A percentile compares a stretch with the other conserved stretches of the same genome.
phyloP scores from a whole-genome alignment of 176 grass and related monocot species.

The Sorghum bicolor region DNA sequence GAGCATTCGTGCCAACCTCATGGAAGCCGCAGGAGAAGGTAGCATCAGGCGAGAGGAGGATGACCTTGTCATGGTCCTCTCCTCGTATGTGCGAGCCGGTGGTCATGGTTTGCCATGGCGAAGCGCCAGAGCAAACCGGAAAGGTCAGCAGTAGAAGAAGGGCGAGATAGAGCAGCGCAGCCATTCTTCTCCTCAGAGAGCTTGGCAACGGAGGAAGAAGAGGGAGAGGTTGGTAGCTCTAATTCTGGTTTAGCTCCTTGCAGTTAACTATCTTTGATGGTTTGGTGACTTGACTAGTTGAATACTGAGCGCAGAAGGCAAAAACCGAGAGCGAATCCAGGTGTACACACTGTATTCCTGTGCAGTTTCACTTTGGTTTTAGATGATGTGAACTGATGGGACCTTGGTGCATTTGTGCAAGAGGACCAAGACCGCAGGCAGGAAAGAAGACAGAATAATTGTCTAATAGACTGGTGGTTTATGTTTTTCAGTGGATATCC shows the following conservation, averaged over 20 bases:
- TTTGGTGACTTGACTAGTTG: constrained; percentile 28
- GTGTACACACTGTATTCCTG: constrained; percentile 4
- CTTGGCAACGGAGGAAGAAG: background rate
- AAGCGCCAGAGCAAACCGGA: constrained; percentile 27
- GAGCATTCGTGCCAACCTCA: constrained; percentile 43
- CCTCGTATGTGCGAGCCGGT: constrained; percentile 41
- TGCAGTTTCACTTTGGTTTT: background rate
- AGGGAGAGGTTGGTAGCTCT: constrained; percentile 6
- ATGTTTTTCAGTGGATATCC: too few relatives aligned
- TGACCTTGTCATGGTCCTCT: constrained; percentile 31
- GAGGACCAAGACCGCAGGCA: background rate
- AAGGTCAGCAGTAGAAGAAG: constrained; percentile 25
- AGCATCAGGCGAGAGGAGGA: constrained; percentile 36
- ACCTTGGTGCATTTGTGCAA: background rate
- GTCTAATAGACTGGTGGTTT: too few relatives aligned
- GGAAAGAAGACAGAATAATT: too few relatives aligned
- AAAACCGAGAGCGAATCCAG: background rate
- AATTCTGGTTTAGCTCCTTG: constrained; percentile 6
- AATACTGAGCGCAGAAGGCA: constrained; percentile 3
- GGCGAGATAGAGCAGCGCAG: constrained; percentile 16
- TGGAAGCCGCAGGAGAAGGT: constrained; percentile 60
- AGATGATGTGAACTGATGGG: constrained; percentile 16
- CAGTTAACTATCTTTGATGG: background rate
- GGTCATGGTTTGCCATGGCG: constrained; percentile 39
- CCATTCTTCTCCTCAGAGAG: constrained; percentile 20